Conservation (phyloP, 2,329 filamentous ascomycete species). For the Rhinocladiella similis region DNA sequence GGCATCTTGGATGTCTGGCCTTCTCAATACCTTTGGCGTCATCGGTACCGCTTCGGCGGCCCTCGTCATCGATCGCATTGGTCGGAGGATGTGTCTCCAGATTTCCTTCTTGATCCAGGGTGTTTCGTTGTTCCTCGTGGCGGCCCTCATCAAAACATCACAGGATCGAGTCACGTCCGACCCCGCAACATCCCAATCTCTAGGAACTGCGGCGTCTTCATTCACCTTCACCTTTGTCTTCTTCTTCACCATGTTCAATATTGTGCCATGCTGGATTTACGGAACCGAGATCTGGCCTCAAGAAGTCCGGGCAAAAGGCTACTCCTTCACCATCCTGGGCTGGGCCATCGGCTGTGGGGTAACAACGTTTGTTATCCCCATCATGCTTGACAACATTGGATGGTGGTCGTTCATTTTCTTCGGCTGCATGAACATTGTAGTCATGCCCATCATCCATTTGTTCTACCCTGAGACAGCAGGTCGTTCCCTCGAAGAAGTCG, state of each 20-base stretch:
- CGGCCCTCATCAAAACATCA: slow-evolving; percentile 27
- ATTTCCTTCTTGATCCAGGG: slow-evolving; percentile 29
- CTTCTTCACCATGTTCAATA: slow-evolving; percentile 63
- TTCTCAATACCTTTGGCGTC: slow-evolving; percentile 30
- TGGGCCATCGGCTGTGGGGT: slow-evolving; percentile 48
- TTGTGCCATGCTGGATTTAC: slow-evolving; percentile 58
- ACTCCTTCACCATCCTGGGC: slow-evolving; percentile 53
- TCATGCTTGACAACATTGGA: slow-evolving; percentile 40
- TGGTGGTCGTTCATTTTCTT: slow-evolving; percentile 50
- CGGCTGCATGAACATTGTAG: slow-evolving; percentile 42
- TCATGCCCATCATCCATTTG: slow-evolving; percentile 55
- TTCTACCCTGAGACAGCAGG: slow-evolving; percentile 55
- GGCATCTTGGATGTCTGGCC: slow-evolving; percentile 28
- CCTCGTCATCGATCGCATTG: slow-evolving; percentile 32
- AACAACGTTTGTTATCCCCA: slow-evolving; percentile 39
- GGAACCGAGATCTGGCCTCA: slow-evolving; percentile 52
- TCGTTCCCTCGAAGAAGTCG: slow-evolving; percentile 46
- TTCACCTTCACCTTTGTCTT: slow-evolving; percentile 62
- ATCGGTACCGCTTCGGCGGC: slow-evolving; percentile 30
- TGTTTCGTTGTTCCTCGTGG: slow-evolving; percentile 28
- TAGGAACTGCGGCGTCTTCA: slow-evolving; percentile 26
- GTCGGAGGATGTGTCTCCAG: slow-evolving; percentile 22
- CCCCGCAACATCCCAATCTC: slow-evolving; percentile 17
- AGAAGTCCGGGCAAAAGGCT: slow-evolving; percentile 54
- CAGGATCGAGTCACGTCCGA: slow-evolving; percentile 21